Conservation (phyloP, 1,139 yeast species). For the Zhuliangozyma parablackwelliae region DNA sequence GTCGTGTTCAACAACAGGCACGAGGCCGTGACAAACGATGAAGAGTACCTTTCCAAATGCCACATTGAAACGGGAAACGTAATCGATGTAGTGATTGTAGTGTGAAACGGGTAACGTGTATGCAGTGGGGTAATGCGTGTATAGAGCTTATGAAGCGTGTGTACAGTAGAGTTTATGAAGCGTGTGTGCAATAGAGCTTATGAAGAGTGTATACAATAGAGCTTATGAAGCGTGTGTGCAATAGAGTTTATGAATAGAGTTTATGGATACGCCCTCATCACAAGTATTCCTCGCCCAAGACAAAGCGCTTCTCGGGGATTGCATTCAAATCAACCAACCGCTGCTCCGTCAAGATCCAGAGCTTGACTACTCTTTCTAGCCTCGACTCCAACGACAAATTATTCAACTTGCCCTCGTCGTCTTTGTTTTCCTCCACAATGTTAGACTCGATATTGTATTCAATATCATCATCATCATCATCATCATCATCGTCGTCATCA, state of each 20-base stretch:
- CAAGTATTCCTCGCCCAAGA: conserved; percentile 12
- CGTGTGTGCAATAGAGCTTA: background rate
- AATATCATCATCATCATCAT: background rate
- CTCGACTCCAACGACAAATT: conserved; percentile 39
- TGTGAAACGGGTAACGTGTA: conserved; percentile 3
- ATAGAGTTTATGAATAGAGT: background rate
- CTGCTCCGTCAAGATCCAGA: conserved; percentile 62
- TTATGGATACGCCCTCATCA: background rate
- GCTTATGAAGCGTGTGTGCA: no score
- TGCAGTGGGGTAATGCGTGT: background rate
- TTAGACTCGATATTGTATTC: background rate
- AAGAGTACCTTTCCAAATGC: conserved; percentile 53
- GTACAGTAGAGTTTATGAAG: background rate
- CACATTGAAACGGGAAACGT: conserved; percentile 66
- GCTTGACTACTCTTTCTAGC: conserved; percentile 50
- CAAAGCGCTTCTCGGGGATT: conserved; percentile 25
- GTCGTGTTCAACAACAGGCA: conserved; percentile 26
- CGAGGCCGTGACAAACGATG: conserved; percentile 31
- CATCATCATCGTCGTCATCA: conserved; percentile 3
- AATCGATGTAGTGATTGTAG: conserved; percentile 42
- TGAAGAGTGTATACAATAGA: conserved; percentile 1
- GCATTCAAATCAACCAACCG: conserved; percentile 37
- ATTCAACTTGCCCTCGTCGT: conserved; percentile 21
- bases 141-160: no score
- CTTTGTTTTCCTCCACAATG: conserved; percentile 18